phyloP scores from a whole-genome alignment of 1,284 basidiomycete species.

The Boletus sp. region DNA sequence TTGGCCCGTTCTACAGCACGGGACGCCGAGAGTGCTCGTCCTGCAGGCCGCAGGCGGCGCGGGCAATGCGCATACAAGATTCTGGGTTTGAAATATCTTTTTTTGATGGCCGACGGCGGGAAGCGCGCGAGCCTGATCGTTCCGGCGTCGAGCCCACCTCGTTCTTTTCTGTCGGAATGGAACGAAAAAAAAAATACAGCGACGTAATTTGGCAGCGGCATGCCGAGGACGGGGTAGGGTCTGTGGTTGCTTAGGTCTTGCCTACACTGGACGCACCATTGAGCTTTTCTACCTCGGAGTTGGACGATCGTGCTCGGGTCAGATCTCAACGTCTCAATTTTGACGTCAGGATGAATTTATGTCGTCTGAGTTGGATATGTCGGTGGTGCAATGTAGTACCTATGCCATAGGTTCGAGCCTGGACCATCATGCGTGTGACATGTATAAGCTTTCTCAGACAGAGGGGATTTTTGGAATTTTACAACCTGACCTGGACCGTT shows the following conservation, averaged over 20 bases:
- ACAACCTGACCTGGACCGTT: not conserved
- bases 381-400: too few species aligned
- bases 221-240: not conserved
- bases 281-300: too few species aligned
- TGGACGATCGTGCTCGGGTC: too few species aligned
- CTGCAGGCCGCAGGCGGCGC: constrained; percentile 31
- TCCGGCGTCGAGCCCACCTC: not conserved
- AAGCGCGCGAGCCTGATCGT: not conserved
- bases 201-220: constrained; percentile 7
- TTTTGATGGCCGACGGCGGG: not conserved
- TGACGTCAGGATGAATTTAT: not conserved
- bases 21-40: constrained; percentile 29
- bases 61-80: constrained; percentile 7
- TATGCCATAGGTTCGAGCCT: too few species aligned
- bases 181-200: constrained; percentile 8
- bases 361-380: not conserved
- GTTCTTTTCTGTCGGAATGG: constrained; percentile 8
- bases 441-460: too few species aligned
- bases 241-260: not conserved
- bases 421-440: too few species aligned
- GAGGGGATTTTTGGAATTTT: too few species aligned
- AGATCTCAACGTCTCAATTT: not conserved
- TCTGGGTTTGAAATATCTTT: too few species aligned
- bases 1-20: constrained; percentile 29
- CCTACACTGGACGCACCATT: too few species aligned